These are phyloP conservation scores for Ceriops decandra DNA, from an alignment of 345 rosid species.

Conservation along the genomic window DNA sequence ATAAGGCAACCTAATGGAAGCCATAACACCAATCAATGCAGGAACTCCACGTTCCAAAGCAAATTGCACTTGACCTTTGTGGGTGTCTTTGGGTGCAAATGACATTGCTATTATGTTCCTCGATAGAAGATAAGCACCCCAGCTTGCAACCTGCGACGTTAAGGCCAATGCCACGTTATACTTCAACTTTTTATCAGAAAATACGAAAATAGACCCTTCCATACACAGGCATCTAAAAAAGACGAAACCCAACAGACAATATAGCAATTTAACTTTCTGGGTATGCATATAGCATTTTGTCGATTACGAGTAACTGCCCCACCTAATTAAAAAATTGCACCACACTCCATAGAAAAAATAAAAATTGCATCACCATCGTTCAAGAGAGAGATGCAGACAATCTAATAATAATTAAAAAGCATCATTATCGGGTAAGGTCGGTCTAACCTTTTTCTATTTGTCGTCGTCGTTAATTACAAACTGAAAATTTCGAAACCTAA, in stretches of 20 bases:
- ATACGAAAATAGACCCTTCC: too few species aligned
- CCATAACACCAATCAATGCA: constrained; percentile 78
- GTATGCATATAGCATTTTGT: too few species aligned
- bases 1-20: constrained; percentile 82
- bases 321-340: too few species aligned
- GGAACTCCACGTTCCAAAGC: constrained; percentile 95
- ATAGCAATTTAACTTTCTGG: too few species aligned
- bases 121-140: constrained; percentile 85
- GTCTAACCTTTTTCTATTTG: background rate
- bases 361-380: too few species aligned
- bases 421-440: background rate
- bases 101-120: constrained; percentile 69
- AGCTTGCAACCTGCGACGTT: constrained; percentile 76
- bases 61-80: constrained; percentile 91
- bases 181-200: too few species aligned
- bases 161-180: background rate
- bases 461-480: background rate
- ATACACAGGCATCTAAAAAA: too few species aligned
- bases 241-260: too few species aligned
- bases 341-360: too few species aligned
- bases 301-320: too few species aligned
- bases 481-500: background rate
- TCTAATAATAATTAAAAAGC: too few species aligned
- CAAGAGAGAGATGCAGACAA: too few species aligned
- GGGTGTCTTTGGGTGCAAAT: constrained; percentile 94